Evolutionary conservation across 164 flowering plant species (phyloP).

Genomic region (Malania oleifera): DNA sequence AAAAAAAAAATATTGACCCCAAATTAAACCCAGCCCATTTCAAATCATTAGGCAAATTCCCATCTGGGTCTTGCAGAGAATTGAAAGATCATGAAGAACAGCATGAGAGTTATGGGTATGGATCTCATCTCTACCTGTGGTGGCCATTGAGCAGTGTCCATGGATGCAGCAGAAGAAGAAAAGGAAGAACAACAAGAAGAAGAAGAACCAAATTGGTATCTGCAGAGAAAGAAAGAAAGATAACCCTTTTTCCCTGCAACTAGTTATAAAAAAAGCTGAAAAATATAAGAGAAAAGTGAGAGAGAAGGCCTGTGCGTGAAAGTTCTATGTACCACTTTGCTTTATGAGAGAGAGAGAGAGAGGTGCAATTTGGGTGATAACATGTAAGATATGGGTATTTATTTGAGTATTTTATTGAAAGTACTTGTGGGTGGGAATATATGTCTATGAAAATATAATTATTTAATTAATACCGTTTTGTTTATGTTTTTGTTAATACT

Average conservation of each 20-base stretch:
- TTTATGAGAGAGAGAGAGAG: conserved; percentile 18
- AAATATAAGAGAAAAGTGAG: conserved; percentile 8
- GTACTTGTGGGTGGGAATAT: conserved; percentile 9
- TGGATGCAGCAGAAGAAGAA: conserved; percentile 26
- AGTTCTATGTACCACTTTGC: conserved; percentile 15
- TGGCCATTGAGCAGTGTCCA: conserved; percentile 72
- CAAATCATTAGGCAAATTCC: too few relatives aligned
- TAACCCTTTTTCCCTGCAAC: conserved; percentile 1
- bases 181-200: conserved; percentile 10
- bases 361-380: background rate
- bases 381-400: background rate
- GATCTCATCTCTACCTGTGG: conserved; percentile 57
- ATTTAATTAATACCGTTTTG: too few relatives aligned
- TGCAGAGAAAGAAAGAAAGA: conserved; percentile 9
- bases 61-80: too few relatives aligned
- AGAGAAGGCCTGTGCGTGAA: conserved; percentile 9
- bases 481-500: too few relatives aligned
- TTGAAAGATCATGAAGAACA: background rate
- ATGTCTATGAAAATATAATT: conserved; percentile 3
- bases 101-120: background rate
- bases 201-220: conserved; percentile 6
- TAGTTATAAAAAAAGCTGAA: conserved; percentile 10
- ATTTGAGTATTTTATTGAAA: background rate
- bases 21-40: background rate
- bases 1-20: conserved; percentile 2